Base-by-base conservation (phyloP, 306 rosid genomes). In the Lathyrus aphaca region DNA sequence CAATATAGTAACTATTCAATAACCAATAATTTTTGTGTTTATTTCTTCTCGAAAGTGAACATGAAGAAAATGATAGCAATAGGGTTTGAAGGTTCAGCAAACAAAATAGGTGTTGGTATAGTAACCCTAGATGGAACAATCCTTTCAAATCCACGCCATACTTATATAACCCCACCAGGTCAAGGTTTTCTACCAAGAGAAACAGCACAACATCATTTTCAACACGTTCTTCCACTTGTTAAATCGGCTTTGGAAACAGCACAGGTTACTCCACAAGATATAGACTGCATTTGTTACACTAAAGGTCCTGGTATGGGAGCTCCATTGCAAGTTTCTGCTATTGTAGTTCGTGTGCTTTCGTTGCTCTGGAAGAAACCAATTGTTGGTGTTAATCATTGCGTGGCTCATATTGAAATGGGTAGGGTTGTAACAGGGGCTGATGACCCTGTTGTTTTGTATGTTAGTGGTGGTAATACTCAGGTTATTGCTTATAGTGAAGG, bases 251-350 rank as follows among this genome's bases (percentile, higher is more conserved):
- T 92, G 67, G 71, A 86, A 69, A 82, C 80, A 17, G 96, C 98
- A 4, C 70, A 82, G 23, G 12, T 88, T 40, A 79, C 85, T 8
- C 89, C 91, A 0, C 54, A 85, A 5, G 96, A 92, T 12, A 86
- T 92, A 56, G 96, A 92, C 67, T 92, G 98, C 78, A 72, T 92
- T 59, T 92, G 98, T 75, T 90, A 92, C 79, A 92, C 96, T 45
- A 89, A 85, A 78, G 98, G 96, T 48, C 98, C 96, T 66, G 96
- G 98, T 17, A 92, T 92, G 96, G 98, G 96, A 45, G 98, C 96
- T 8, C 98, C 96, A 0, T 77, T 92, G 18, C 96, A 90, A 67
- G 96, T 92, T 30, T 54, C 98, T 40, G 93, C 98, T 9, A 50
- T 92, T 62, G 96, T 84, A 78, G 87, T 89, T 15, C 84, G 98